Percentiles rank a stretch among this genome's conserved stretches.
phyloP scores from a whole-genome alignment of 371 early-diverging fungal species.

The Saksenaea vasiformis region DNA sequence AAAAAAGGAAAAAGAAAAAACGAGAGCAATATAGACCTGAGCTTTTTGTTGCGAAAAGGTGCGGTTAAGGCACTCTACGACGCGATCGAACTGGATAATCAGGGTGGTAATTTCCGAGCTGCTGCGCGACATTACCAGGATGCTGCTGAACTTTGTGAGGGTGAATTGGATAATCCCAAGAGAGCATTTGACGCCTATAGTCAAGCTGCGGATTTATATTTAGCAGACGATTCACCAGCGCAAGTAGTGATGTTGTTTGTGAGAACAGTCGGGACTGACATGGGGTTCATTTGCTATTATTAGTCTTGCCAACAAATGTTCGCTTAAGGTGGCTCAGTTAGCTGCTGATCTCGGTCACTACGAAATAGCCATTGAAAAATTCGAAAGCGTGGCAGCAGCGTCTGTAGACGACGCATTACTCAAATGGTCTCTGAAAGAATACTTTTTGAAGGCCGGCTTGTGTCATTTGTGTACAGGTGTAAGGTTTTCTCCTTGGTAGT shows the following conservation, averaged over 20 bases:
- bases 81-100: slow-evolving; percentile 81
- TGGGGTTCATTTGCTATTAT: background rate
- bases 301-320: slow-evolving; percentile 86
- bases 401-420: slow-evolving; percentile 87
- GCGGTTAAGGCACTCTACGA: slow-evolving; percentile 73
- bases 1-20: background rate
- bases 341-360: slow-evolving; percentile 89
- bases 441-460: slow-evolving; percentile 92
- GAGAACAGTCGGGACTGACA: background rate
- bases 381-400: slow-evolving; percentile 83
- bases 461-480: slow-evolving; percentile 82
- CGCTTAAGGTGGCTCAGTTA: slow-evolving; percentile 88
- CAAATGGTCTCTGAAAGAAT: slow-evolving; percentile 94
- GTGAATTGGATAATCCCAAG: slow-evolving; percentile 74
- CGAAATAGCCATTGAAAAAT: slow-evolving; percentile 85
- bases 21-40: background rate
- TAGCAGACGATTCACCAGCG: slow-evolving; percentile 89
- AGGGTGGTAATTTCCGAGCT: slow-evolving; percentile 85
- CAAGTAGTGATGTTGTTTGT: slow-evolving; percentile 41
- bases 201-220: slow-evolving; percentile 89
- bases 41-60: slow-evolving; percentile 41
- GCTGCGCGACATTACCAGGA: slow-evolving; percentile 94
- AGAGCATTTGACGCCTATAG: slow-evolving; percentile 87
- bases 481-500: slow-evolving; percentile 13
- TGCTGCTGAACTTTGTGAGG: slow-evolving; percentile 90